Percentiles rank a stretch among this genome's conserved stretches.
Conservation (phyloP, 441 rosid genomes). For the Rhodomyrtus psidioides region DNA sequence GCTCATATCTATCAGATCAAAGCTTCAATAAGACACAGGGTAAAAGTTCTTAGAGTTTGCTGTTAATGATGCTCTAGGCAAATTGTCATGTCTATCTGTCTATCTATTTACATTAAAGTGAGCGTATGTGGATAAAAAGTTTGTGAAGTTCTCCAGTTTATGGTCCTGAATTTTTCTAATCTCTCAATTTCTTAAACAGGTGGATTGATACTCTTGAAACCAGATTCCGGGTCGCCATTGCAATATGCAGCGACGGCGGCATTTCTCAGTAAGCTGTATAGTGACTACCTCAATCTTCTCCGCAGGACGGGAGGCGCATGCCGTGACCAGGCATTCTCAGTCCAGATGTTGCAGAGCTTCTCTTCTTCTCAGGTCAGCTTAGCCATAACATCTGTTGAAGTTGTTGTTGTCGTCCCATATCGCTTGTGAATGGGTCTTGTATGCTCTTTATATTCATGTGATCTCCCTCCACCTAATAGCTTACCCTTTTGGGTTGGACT, state of each 20-base stretch:
- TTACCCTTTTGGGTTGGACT: too few relatives aligned
- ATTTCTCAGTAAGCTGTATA: slow-evolving; percentile 45
- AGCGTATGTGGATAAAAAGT: neutral
- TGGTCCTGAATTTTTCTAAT: neutral
- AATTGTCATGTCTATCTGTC: neutral
- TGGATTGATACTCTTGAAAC: slow-evolving; percentile 44
- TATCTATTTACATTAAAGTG: neutral
- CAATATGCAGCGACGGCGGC: slow-evolving; percentile 50
- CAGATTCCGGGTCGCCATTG: slow-evolving; percentile 24
- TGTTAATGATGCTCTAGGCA: neutral
- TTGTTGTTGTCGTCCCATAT: too few relatives aligned
- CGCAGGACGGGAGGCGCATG: slow-evolving; percentile 29
- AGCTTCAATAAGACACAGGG: slow-evolving; percentile 31
- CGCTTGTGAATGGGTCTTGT: too few relatives aligned
- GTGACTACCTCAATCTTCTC: slow-evolving; percentile 42
- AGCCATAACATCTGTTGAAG: neutral
- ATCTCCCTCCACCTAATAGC: too few relatives aligned
- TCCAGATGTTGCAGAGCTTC: slow-evolving; percentile 27
- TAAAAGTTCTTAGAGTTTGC: neutral
- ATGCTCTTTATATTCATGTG: too few relatives aligned
- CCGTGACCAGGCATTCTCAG: slow-evolving; percentile 16
- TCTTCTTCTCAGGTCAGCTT: slow-evolving; percentile 40
- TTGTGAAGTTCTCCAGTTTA: neutral
- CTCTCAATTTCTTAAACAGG: slow-evolving; percentile 18
- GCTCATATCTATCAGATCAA: slow-evolving; percentile 34